Base-by-base conservation (phyloP, 345 rosid genomes). In the Eucalyptus sp. region DNA sequence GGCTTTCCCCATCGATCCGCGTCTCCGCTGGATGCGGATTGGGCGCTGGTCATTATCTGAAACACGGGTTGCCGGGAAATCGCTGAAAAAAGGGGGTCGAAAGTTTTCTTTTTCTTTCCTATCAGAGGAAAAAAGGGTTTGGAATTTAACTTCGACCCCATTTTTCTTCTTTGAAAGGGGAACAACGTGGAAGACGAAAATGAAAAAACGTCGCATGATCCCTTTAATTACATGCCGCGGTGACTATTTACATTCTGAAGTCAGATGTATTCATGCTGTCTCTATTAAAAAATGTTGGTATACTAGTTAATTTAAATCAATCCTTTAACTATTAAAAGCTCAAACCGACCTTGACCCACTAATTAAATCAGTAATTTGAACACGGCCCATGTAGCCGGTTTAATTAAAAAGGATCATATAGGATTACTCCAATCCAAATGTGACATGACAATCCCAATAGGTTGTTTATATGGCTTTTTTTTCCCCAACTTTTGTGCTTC, bases 401-500 rank as follows among this genome's bases (percentile, higher is more conserved):
- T 13, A 7, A 29, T 62, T 62, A n/a, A n/a, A 64, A 64, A 7
- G 41, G 37, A 15, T n/a, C 5, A 14, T 31, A 7, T 64, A 14
- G 41, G 20, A n/a, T 52, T 31, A n/a, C 41, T 64, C 5, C 20
- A 14, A 64, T 64, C 37, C 37, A 7, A 14, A 64, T 4, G 76
- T n/a, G 76, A 64, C 37, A 1, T 7, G 18, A 15, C 41, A n/a
- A 14, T 0, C 11, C 76, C 10, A 1, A 14, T 4, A 14, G 14
- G 71, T 62, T 13, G 9, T 29, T 64, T 64, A 29, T 13, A 29
- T 64, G 71, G 18, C 71, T 7, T 60, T 13, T n/a, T 62, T 49
- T 49, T 52, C 7, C 37, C n/a, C 6, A 29, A 64, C 31, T 8
- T 64, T n/a, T 64, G 37, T 7, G 37, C 33, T 64, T 64, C 16